phyloP scores from a whole-genome alignment of 805 yeast genomes.

The Barnettozyma californica region DNA sequence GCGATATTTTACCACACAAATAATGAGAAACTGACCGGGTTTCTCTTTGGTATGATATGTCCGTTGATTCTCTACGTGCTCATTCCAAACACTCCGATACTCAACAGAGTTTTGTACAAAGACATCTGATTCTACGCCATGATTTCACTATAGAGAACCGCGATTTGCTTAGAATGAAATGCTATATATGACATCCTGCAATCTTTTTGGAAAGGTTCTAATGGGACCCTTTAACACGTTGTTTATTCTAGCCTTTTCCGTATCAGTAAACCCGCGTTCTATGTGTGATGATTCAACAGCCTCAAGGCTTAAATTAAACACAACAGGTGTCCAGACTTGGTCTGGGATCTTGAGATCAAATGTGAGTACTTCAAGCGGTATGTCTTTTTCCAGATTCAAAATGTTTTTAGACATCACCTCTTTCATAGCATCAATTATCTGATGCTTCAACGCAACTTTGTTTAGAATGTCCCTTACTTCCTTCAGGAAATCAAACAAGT shows the following conservation, averaged over 20 bases:
- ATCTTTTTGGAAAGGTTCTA: constrained; percentile 9
- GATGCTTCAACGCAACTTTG: constrained; percentile 18
- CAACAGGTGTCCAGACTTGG: constrained; percentile 8
- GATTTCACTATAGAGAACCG: too few species aligned
- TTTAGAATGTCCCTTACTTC: constrained; percentile 13
- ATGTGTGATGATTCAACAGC: constrained; percentile 14
- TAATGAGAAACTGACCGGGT: constrained; percentile 67
- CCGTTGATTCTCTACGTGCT: constrained; percentile 39
- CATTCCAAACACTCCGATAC: constrained; percentile 7
- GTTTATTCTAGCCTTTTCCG: constrained; percentile 18
- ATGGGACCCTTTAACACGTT: constrained; percentile 20
- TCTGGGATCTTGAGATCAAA: constrained; percentile 14
- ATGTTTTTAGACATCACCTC: constrained; percentile 6
- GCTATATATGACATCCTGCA: constrained; percentile 17
- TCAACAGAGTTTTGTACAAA: not conserved
- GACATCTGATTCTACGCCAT: not conserved
- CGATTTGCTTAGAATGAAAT: not conserved
- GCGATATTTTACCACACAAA: constrained; percentile 79
- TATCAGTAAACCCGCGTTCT: constrained; percentile 17
- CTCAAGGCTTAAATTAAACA: constrained; percentile 14
- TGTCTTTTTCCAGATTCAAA: constrained; percentile 18
- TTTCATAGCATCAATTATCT: constrained; percentile 14
- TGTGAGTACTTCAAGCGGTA: constrained; percentile 14
- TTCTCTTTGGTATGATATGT: constrained; percentile 55
- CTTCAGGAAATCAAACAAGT: constrained; percentile 12